Evolutionary conservation across 805 yeast genomes (phyloP).

Genomic region (Schwanniomyces vanrijiae): DNA sequence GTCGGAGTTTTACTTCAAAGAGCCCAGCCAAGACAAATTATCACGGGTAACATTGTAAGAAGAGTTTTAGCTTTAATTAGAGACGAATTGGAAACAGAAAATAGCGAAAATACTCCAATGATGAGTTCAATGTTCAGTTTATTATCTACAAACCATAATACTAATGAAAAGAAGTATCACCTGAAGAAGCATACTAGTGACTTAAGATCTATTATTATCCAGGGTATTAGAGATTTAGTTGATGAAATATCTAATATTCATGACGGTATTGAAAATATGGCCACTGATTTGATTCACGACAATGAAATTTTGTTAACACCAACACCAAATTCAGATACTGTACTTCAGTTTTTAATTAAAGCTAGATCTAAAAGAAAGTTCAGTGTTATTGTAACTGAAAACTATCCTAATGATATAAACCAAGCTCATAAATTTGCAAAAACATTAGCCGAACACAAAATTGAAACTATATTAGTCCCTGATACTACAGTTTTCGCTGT

Average conservation of each 20-base stretch:
- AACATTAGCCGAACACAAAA: conserved; percentile 76
- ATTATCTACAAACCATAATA: conserved; percentile 49
- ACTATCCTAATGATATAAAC: conserved; percentile 83
- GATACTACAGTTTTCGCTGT: conserved; percentile 92
- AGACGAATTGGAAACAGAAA: conserved; percentile 71
- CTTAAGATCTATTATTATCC: conserved; percentile 80
- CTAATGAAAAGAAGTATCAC: conserved; percentile 24
- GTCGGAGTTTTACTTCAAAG: conserved; percentile 69
- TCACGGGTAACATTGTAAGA: conserved; percentile 88
- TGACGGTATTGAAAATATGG: conserved; percentile 88
- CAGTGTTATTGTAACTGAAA: conserved; percentile 88
- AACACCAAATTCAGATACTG: conserved; percentile 92
- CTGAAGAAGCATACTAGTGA: conserved; percentile 55
- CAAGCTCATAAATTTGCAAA: conserved; percentile 79
- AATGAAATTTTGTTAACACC: conserved; percentile 84
- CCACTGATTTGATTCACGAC: conserved; percentile 92
- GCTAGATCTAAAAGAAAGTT: conserved; percentile 89
- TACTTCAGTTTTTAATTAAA: conserved; percentile 77
- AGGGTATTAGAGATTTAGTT: conserved; percentile 86
- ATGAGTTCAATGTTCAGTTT: conserved; percentile 85
- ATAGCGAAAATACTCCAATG: conserved; percentile 47
- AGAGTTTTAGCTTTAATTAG: conserved; percentile 83
- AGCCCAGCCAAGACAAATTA: conserved; percentile 87
- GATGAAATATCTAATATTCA: conserved; percentile 89
- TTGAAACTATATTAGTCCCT: conserved; percentile 88